Evolutionary conservation across 768 basidiomycete species (phyloP), one percentile per base, ranked within the genome.

Genomic region (Boletus rubescentipes): DNA sequence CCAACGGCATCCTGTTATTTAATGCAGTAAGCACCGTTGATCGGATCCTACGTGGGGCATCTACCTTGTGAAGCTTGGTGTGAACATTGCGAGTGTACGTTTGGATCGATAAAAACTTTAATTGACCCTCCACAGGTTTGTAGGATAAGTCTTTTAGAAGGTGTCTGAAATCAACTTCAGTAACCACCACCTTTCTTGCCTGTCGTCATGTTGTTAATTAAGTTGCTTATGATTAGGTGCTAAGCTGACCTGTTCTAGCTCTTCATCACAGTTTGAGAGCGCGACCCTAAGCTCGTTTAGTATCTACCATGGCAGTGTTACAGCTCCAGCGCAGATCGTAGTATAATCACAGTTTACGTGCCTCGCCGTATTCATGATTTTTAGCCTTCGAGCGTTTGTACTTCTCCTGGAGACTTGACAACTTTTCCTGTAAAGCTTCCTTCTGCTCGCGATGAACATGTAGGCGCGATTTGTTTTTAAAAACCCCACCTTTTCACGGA

Each of bases 201-300:
- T 65, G 38, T 26, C 11, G n/a, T 20, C 9, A 16, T 26, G 35
- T 23, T 4, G 16, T 60, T 20, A 54, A 44, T 35, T 35, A 39
- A 39, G 10, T 43, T 40, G 36, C 12, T 56, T 8, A 34, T 31
- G 29, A 38, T 29, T 37, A 12, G 20, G 11, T 11, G 14, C 2
- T 5, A 35, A 14, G 35, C 49, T 45, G 11, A 58, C 61, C 53
- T 66, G 61, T 35, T 64, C 68, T 23, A 64, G 56, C 51, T 68
- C 64, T 44, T 57, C 36, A 30, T 40, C 43, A 44, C 49, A 55
- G 11, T 54, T 54, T 2, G 38, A 45, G 45, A 70, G 59, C 9
- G 58, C 46, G n/a, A 9, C 39, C 43, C 62, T 59, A 39, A 70
- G 56, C 26, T 62, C 61, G 4, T 57, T 42, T 46, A 61, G 20